phyloP scores from a whole-genome alignment of 805 yeast species.

The Sugiyamaella lignohabitans region DNA sequence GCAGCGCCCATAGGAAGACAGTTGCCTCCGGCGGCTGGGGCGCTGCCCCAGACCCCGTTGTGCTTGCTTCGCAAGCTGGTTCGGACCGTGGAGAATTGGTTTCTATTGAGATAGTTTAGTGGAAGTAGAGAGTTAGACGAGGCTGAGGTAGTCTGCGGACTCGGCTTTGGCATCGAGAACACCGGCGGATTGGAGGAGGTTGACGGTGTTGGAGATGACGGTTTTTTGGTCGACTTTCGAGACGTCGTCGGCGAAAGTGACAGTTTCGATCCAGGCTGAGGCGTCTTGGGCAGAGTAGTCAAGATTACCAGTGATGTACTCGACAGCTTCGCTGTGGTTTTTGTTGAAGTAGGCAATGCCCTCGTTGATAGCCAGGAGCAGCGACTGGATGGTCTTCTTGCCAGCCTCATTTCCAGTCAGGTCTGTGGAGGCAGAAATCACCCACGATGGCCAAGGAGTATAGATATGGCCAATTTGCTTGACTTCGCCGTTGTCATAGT shows the following conservation, averaged over 20 bases:
- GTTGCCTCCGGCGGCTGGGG: too few species aligned
- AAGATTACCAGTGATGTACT: slow-evolving; percentile 56
- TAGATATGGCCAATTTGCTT: slow-evolving; percentile 79
- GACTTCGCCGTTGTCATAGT: slow-evolving; percentile 74
- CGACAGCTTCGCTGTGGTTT: slow-evolving; percentile 58
- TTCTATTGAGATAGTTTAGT: too few species aligned
- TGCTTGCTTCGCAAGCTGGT: too few species aligned
- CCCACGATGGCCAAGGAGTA: slow-evolving; percentile 98
- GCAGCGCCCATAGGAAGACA: too few species aligned
- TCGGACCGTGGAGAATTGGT: too few species aligned
- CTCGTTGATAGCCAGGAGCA: slow-evolving; percentile 49
- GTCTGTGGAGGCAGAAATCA: slow-evolving; percentile 49
- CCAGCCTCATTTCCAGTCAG: slow-evolving; percentile 28
- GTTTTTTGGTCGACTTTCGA: slow-evolving; percentile 42
- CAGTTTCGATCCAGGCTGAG: slow-evolving; percentile 73
- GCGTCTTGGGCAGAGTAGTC: slow-evolving; percentile 79
- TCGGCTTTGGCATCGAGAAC: slow-evolving; percentile 36
- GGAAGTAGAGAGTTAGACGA: too few species aligned
- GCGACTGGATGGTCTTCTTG: slow-evolving; percentile 31
- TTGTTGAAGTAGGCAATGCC: slow-evolving; percentile 63
- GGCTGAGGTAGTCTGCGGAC: not conserved
- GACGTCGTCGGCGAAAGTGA: slow-evolving; percentile 49
- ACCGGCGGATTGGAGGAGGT: slow-evolving; percentile 56
- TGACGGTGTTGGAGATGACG: slow-evolving; percentile 50
- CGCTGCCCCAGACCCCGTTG: too few species aligned